Percentiles rank a stretch among this genome's conserved stretches.
Evolutionary conservation across 208 protist genomes (phyloP).

Genomic region (Endotrypanum monterogeii): DNA sequence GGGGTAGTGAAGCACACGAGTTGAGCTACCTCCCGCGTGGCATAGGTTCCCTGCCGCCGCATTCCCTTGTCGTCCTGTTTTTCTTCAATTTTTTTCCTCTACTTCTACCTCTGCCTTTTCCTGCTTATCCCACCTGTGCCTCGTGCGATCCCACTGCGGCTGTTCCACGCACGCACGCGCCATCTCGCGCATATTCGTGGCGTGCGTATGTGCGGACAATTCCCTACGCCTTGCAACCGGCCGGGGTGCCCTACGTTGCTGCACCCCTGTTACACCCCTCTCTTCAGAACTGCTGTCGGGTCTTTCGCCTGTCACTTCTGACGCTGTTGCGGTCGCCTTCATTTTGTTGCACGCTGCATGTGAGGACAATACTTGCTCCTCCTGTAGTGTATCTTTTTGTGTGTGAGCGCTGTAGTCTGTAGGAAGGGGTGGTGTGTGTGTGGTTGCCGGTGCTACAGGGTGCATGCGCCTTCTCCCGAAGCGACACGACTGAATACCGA

Average conservation of each 20-base stretch:
- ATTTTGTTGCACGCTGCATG: no score
- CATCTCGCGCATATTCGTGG: background rate
- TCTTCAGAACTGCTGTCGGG: background rate
- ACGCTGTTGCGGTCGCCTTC: no score
- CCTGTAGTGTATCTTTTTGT: background rate
- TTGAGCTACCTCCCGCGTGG: no score
- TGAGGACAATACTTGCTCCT: background rate
- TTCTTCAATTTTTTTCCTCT: no score
- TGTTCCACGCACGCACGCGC: background rate
- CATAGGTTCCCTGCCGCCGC: background rate
- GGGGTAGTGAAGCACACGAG: no score
- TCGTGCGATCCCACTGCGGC: background rate
- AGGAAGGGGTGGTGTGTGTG: background rate
- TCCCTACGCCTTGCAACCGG: background rate
- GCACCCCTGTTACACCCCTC: background rate
- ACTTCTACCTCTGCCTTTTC: background rate
- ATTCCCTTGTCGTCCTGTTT: background rate
- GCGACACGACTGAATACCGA: background rate
- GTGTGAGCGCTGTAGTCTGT: background rate
- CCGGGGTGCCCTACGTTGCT: background rate
- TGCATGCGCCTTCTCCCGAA: background rate
- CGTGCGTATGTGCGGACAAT: background rate
- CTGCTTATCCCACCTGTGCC: conserved; percentile 3
- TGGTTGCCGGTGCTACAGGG: background rate
- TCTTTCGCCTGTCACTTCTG: no score